Conservation (phyloP, 2,329 filamentous ascomycete genomes). For the Reticulascus tulasneorum region DNA sequence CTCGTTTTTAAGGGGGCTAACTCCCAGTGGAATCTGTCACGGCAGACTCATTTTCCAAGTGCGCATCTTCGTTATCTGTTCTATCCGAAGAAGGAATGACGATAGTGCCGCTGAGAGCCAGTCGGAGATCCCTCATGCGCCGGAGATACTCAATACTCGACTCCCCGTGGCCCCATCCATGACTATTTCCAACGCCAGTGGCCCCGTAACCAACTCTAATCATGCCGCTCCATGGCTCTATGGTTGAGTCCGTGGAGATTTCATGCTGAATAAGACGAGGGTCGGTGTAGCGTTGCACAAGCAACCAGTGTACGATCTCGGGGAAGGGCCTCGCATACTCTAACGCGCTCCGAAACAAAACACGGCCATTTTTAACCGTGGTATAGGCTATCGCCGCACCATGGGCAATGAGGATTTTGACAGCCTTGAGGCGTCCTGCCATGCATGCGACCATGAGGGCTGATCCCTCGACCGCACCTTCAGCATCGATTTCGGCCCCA, state of each 20-base stretch:
- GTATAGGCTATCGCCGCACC: constrained; percentile 10
- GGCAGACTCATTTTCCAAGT: no score
- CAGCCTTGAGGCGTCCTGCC: constrained; percentile 3
- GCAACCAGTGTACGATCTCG: constrained; percentile 11
- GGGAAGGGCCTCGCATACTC: constrained; percentile 6
- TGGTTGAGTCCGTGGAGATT: neutral
- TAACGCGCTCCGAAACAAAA: constrained; percentile 4
- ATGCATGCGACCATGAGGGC: constrained; percentile 15
- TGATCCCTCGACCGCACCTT: constrained; percentile 10
- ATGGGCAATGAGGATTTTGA: constrained; percentile 5
- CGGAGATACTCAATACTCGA: constrained; percentile 5
- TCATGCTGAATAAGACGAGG: neutral
- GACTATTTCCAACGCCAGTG: neutral
- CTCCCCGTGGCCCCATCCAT: neutral
- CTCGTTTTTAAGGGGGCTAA: no score
- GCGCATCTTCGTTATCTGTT: no score
- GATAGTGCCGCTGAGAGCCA: no score
- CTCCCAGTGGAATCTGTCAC: no score
- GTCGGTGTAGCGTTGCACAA: constrained; percentile 8
- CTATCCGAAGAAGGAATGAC: no score
- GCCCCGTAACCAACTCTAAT: neutral
- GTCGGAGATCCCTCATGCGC: no score
- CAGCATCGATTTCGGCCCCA: constrained; percentile 9
- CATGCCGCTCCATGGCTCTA: constrained; percentile 1
- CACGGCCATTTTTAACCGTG: neutral